Conservation (phyloP, 1,284 basidiomycete species). For the Microbotryum intermedium region DNA sequence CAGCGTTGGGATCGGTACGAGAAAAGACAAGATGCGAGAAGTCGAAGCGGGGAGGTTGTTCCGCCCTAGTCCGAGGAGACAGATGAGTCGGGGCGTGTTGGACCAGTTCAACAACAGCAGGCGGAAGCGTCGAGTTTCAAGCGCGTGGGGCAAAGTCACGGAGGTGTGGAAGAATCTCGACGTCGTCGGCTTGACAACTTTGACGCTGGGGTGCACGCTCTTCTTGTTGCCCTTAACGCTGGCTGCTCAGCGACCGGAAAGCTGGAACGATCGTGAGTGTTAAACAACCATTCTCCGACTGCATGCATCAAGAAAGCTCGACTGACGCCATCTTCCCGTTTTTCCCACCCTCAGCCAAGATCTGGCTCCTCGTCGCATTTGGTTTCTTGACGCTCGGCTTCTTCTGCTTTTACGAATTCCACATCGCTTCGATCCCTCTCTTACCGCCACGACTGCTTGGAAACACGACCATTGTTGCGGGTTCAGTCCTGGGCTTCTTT, state of each 20-base stretch:
- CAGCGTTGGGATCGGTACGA: slow-evolving; percentile 15
- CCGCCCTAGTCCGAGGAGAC: no score
- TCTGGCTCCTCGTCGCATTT: slow-evolving; percentile 21
- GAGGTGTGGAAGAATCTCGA: slow-evolving; percentile 31
- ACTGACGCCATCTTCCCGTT: neutral
- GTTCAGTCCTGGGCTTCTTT: slow-evolving; percentile 33
- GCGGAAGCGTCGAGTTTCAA: neutral
- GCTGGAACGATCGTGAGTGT: slow-evolving; percentile 31
- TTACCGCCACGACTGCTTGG: slow-evolving; percentile 31
- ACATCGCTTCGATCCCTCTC: slow-evolving; percentile 29
- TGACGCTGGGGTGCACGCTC: slow-evolving; percentile 31
- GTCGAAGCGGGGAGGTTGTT: no score
- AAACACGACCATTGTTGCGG: slow-evolving; percentile 32
- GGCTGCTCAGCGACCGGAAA: slow-evolving; percentile 24
- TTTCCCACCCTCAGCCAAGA: slow-evolving; percentile 8
- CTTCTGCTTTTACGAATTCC: slow-evolving; percentile 32
- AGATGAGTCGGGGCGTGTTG: no score
- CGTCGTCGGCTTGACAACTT: slow-evolving; percentile 28
- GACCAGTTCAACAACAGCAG: no score
- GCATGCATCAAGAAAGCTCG: neutral
- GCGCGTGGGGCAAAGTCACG: slow-evolving; percentile 12
- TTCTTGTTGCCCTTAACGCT: slow-evolving; percentile 33
- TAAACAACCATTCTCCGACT: neutral
- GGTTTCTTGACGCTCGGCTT: slow-evolving; percentile 29
- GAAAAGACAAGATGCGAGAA: slow-evolving; percentile 5